Conservation (phyloP, 192 early-diverging fungal genomes). For the Backusella psychrophila region DNA sequence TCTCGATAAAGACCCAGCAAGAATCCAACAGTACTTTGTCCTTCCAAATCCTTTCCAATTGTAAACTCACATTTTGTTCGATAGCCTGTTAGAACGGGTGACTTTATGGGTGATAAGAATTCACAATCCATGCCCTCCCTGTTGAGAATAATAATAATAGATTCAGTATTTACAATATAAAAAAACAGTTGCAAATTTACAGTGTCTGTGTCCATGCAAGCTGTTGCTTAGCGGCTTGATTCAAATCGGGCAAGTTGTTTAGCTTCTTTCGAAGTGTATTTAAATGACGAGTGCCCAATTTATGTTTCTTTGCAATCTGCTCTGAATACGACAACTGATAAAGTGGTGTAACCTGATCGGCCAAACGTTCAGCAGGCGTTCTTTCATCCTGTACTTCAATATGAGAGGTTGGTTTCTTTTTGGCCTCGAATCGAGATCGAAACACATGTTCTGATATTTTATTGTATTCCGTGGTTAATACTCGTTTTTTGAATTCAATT, state of each 20-base stretch:
- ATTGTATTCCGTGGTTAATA: conserved; percentile 9
- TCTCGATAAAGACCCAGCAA: conserved; percentile 61
- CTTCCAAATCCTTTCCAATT: conserved; percentile 58
- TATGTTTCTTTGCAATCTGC: conserved; percentile 53
- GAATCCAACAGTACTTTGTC: conserved; percentile 62
- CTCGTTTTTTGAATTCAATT: conserved; percentile 12
- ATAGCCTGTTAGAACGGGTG: conserved; percentile 63
- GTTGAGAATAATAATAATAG: not conserved
- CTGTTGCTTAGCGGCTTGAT: conserved; percentile 5
- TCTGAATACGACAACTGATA: conserved; percentile 58
- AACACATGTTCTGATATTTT: conserved; percentile 13
- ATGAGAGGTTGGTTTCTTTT: not conserved
- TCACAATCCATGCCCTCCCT: conserved; percentile 16
- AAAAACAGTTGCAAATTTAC: conserved; percentile 3
- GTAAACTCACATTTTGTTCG: conserved; percentile 80
- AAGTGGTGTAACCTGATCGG: conserved; percentile 72
- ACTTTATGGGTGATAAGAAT: conserved; percentile 39
- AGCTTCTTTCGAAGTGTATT: conserved; percentile 19
- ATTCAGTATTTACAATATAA: not conserved
- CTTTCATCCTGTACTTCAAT: conserved; percentile 26
- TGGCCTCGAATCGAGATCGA: not conserved
- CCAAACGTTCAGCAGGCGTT: conserved; percentile 55
- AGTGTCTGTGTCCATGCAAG: conserved; percentile 38
- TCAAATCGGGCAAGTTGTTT: conserved; percentile 3
- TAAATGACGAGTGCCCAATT: conserved; percentile 6